phyloP scores from a whole-genome alignment of 2,329 filamentous ascomycete species.

The Penicillium aurantiogriseum region DNA sequence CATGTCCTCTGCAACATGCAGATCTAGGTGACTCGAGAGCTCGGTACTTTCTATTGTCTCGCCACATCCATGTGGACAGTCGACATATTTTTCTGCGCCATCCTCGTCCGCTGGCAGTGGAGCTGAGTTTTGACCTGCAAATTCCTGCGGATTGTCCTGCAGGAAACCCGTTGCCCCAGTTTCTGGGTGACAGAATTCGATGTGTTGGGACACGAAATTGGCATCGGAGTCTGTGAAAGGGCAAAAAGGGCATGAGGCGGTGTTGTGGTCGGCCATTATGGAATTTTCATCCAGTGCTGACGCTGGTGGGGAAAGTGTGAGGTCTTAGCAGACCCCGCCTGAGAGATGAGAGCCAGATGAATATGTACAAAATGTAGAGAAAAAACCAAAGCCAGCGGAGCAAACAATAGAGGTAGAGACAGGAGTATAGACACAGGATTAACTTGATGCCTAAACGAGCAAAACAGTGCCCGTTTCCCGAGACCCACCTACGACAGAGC shows the following conservation, averaged over 20 bases:
- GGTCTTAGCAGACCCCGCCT: neutral
- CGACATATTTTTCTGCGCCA: slow-evolving; percentile 42
- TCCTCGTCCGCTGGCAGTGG: slow-evolving; percentile 11
- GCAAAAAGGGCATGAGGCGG: slow-evolving; percentile 46
- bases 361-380: neutral
- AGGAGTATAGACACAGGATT: neutral
- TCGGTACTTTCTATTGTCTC: slow-evolving; percentile 56
- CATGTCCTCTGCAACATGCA: slow-evolving; percentile 54
- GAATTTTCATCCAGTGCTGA: neutral
- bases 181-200: slow-evolving; percentile 48
- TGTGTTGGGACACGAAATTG: slow-evolving; percentile 44
- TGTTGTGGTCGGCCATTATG: slow-evolving; percentile 22
- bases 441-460: slow-evolving; percentile 8
- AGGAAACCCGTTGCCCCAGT: slow-evolving; percentile 27
- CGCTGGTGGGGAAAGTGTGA: neutral
- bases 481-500: neutral
- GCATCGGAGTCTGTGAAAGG: slow-evolving; percentile 42
- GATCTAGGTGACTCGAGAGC: slow-evolving; percentile 58
- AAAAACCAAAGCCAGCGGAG: neutral
- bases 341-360: neutral
- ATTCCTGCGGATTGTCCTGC: slow-evolving; percentile 12
- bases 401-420: neutral
- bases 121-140: neutral
- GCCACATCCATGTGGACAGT: slow-evolving; percentile 60
- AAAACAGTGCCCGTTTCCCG: neutral